Conservation (phyloP, 1,139 yeast species). For the Arxiozyma bovina region DNA sequence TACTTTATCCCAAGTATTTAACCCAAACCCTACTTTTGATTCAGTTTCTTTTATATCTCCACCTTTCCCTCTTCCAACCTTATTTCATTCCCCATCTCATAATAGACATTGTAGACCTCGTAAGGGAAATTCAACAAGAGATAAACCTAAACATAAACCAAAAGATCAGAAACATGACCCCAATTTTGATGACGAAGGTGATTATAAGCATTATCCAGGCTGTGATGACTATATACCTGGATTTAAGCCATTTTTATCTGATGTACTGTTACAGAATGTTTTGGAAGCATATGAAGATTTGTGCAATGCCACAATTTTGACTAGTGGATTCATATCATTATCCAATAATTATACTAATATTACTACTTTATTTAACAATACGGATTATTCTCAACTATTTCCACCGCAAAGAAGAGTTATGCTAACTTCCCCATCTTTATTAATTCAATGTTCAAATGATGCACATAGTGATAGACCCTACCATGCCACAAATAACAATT, state of each 20-base stretch:
- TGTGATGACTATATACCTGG: not conserved
- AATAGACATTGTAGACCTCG: not conserved
- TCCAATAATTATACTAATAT: not conserved
- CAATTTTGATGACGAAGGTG: not conserved
- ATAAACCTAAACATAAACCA: not conserved
- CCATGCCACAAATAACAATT: constrained; percentile 2
- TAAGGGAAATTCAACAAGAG: not conserved
- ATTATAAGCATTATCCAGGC: not conserved
- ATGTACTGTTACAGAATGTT: constrained; percentile 7
- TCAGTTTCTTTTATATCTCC: no score
- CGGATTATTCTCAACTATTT: constrained; percentile 1
- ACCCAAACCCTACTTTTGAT: no score
- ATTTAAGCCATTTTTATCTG: constrained; percentile 7
- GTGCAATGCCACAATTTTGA: constrained; percentile 13
- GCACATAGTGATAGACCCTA: not conserved
- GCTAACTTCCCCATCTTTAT: constrained; percentile 12
- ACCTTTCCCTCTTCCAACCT: no score
- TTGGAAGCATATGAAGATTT: constrained; percentile 8
- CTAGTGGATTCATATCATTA: constrained; percentile 13
- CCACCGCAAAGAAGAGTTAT: not conserved
- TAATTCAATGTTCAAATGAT: constrained; percentile 13
- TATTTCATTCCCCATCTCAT: not conserved
- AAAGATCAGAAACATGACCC: not conserved
- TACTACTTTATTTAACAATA: constrained; percentile 4
- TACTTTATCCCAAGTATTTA: no score